Evolutionary conservation across 2,329 filamentous ascomycete species (phyloP).

Genomic region (Colletotrichum gigasporum): DNA sequence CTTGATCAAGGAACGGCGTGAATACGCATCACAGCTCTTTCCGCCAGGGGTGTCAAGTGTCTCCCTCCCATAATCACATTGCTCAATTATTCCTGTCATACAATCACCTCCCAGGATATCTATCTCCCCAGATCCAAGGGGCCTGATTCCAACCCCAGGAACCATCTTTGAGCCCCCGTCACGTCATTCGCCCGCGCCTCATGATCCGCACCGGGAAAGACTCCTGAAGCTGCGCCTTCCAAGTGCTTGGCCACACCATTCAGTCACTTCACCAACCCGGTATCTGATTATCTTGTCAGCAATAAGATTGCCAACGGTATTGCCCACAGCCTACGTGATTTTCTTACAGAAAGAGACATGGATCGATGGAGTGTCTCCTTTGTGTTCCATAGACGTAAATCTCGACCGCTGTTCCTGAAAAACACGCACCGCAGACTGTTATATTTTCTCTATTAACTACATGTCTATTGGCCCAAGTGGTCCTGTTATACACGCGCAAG

Average conservation of each 20-base stretch:
- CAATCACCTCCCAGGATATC: background rate
- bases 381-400: too few species aligned
- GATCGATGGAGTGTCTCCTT: too few species aligned
- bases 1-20: background rate
- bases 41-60: background rate
- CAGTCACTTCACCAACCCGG: background rate
- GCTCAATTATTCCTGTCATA: slow-evolving; percentile 3
- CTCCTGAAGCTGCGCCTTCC: slow-evolving; percentile 4
- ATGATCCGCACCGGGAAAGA: slow-evolving; percentile 11
- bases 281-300: background rate
- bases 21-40: background rate
- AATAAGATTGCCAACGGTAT: background rate
- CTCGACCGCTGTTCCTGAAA: too few species aligned
- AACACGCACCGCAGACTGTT: too few species aligned
- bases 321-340: background rate
- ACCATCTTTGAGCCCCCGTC: slow-evolving; percentile 5
- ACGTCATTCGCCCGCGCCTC: slow-evolving; percentile 15
- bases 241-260: background rate
- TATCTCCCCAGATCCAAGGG: slow-evolving; percentile 22
- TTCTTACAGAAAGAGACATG: too few species aligned
- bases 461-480: too few species aligned
- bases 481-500: background rate
- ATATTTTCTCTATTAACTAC: too few species aligned
- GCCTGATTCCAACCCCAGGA: slow-evolving; percentile 10
- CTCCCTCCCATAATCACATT: background rate